Base-by-base conservation (phyloP, 1,284 basidiomycete species). In the Fomitiporia mediterranea region DNA sequence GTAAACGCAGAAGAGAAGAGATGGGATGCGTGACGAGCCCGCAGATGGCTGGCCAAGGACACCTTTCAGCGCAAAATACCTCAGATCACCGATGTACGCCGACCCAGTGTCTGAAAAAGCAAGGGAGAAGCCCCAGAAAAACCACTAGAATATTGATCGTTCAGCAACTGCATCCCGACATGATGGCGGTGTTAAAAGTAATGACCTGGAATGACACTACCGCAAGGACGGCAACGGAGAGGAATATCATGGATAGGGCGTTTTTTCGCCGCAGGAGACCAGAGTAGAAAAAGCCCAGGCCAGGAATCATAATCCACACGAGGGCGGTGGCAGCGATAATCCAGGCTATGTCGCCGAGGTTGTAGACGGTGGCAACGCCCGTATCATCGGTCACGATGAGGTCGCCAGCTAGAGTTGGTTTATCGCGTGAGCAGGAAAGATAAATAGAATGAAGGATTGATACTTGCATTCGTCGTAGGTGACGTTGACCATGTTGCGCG, bases 231-330 rank as follows among this genome's bases (percentile, higher is more conserved):
- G 86, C 84, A 77, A 97, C 82, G 49, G 83, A 84, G 23, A 94
- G 76, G 73, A 86, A 94, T 46, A 98, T 86, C 91, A 96, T 94
- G 19, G 89, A 92, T 6, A 98, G 77, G 0, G 94, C 95, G 65
- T 95, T 97, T 72, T 97, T 97, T 43, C 91, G 80, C 53, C 91
- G 77, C 47, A 86, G 70, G 34, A 89, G 75, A 64, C 94, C 94
- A 30, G 91, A 89, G 72, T 97, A 96, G 77, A 96, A 93, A 71
- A 85, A 92, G 25, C 91, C 91, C 60, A 93, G 82, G 58, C 91
- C 91, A 17, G 93, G 93, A 68, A 93, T 81, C 94, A 97, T 97
- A 71, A 96, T 79, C 82, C 87, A 94, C 27, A 96, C 93, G 56
- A 89, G 73, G 19, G 86, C 86, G 0, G 83, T 90, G 9, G 79